These are phyloP conservation scores for Inga leiocalycina DNA, from an alignment of 306 rosid species.

Conservation along the genomic window DNA sequence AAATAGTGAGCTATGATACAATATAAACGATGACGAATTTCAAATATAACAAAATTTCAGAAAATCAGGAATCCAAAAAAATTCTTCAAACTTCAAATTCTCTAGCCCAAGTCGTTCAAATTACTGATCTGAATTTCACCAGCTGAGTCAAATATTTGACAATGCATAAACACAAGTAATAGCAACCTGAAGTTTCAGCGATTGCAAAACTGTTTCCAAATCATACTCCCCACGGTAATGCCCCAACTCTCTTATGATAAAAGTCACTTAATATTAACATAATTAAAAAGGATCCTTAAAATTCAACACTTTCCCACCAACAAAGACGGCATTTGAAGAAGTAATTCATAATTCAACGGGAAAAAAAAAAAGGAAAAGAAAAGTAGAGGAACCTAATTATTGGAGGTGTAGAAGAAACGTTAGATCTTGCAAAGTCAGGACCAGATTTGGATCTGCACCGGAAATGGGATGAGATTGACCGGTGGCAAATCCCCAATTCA, in stretches of 20 bases:
- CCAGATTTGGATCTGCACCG: conserved; percentile 33
- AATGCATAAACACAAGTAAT: too few relatives aligned
- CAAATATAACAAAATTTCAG: background rate
- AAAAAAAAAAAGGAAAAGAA: background rate
- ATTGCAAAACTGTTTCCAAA: background rate
- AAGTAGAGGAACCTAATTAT: conserved; percentile 28
- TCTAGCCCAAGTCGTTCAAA: background rate
- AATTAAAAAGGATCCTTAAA: too few relatives aligned
- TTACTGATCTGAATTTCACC: background rate
- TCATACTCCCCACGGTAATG: background rate
- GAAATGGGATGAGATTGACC: conserved; percentile 34
- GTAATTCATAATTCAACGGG: conserved; percentile 16
- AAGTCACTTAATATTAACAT: background rate
- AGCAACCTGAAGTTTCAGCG: background rate
- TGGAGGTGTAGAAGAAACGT: conserved; percentile 4
- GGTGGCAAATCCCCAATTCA: conserved; percentile 42
- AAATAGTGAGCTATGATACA: background rate
- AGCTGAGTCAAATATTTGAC: background rate
- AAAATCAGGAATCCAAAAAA: background rate
- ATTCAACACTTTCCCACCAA: background rate
- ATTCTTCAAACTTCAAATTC: background rate
- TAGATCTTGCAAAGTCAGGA: conserved; percentile 36
- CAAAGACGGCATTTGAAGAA: background rate
- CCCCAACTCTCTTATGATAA: background rate
- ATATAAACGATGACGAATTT: background rate